These are phyloP conservation scores for Fragilariopsis cylindrus DNA, from an alignment of 108 stramenopile genomes.

Conservation along the genomic window DNA sequence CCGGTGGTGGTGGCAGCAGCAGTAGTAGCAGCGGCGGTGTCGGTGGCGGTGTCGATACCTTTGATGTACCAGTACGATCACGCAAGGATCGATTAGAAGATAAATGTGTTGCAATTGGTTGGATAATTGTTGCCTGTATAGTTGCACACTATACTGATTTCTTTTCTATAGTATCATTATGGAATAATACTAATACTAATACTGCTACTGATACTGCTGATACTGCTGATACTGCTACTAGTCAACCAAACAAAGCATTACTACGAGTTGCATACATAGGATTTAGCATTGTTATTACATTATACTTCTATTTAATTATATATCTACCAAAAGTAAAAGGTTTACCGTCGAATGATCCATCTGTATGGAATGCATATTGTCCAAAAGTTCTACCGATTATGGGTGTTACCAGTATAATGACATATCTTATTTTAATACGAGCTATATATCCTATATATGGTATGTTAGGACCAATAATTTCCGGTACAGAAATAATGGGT, in stretches of 20 bases:
- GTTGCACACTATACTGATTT: conserved; percentile 57
- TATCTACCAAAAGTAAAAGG: conserved; percentile 59
- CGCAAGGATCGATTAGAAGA: conserved; percentile 26
- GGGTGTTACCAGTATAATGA: conserved; percentile 56
- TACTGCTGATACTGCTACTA: too few relatives aligned
- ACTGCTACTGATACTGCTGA: too few relatives aligned
- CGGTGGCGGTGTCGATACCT: background rate
- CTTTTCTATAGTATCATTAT: conserved; percentile 32
- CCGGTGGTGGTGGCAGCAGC: too few relatives aligned
- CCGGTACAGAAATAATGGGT: conserved; percentile 76
- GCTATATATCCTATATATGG: conserved; percentile 88
- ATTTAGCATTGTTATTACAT: conserved; percentile 25
- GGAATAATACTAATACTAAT: conserved; percentile 2
- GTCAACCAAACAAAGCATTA: conserved; percentile 44
- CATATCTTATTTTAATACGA: conserved; percentile 66
- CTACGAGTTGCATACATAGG: conserved; percentile 45
- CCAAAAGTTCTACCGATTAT: conserved; percentile 88
- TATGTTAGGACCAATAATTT: conserved; percentile 81
- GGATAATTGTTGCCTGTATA: conserved; percentile 57
- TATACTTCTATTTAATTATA: conserved; percentile 56
- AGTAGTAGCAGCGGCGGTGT: background rate
- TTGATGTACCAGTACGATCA: conserved; percentile 3
- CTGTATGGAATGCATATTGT: conserved; percentile 86
- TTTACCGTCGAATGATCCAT: conserved; percentile 40
- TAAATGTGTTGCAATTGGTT: conserved; percentile 49